Evolutionary conservation across 1,139 yeast species (phyloP).

Genomic region (Candida sp.): DNA sequence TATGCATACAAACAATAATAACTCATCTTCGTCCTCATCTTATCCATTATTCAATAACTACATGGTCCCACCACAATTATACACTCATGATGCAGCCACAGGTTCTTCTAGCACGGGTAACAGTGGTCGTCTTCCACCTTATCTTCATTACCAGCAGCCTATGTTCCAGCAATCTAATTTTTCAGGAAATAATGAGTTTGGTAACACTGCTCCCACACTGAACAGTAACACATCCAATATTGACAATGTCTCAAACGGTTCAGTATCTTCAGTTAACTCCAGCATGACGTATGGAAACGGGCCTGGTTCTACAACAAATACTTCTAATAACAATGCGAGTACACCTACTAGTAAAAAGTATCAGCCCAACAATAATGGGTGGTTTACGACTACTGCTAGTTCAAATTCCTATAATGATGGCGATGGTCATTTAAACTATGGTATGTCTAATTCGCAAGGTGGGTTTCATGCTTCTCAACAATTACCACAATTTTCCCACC

Average conservation of each 20-base stretch:
- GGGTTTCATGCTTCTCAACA: conserved; percentile 1
- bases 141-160: conserved; percentile 13
- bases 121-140: conserved; percentile 9
- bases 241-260: conserved; percentile 9
- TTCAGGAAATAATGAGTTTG: conserved; percentile 7
- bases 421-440: not conserved
- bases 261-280: conserved; percentile 11
- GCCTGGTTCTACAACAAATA: conserved; percentile 4
- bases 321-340: not conserved
- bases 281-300: conserved; percentile 4
- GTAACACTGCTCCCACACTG: conserved; percentile 10
- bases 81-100: conserved; percentile 1
- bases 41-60: conserved; percentile 9
- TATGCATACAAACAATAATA: conserved; percentile 3
- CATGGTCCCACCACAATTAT: conserved; percentile 9
- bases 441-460: not conserved
- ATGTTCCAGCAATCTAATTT: conserved; percentile 1
- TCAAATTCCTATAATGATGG: not conserved
- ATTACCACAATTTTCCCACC: not conserved
- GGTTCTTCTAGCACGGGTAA: conserved; percentile 1
- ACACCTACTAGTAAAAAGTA: not conserved
- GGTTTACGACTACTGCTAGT: not conserved
- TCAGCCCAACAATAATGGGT: not conserved
- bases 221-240: conserved; percentile 8
- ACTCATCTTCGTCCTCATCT: conserved; percentile 4